Evolutionary conservation across 2,329 filamentous ascomycete genomes (phyloP).

Genomic region (Verticillium nonalfalfae): DNA sequence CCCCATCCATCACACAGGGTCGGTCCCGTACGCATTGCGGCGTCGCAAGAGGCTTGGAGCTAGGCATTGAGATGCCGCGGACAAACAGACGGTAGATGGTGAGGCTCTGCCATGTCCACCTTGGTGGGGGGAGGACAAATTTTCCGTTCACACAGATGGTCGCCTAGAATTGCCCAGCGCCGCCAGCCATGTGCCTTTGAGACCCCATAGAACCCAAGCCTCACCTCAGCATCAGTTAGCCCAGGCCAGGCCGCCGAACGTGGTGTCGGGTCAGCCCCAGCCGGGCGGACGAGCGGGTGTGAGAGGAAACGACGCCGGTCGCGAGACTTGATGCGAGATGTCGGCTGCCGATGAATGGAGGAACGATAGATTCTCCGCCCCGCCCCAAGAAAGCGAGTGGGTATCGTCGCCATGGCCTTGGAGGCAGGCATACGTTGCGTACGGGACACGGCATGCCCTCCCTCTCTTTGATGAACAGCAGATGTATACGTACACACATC

Average conservation of each 20-base stretch:
- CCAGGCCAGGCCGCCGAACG: not conserved
- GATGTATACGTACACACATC: no score
- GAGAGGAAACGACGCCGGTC: not conserved
- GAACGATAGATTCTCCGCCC: slow-evolving; percentile 3
- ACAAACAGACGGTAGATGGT: not conserved
- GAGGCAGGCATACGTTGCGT: not conserved
- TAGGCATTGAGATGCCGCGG: not conserved
- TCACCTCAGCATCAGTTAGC: no score
- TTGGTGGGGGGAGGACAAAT: not conserved
- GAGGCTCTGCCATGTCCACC: not conserved
- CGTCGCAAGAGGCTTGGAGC: not conserved
- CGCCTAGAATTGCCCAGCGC: no score
- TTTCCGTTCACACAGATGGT: not conserved
- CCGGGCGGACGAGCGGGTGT: not conserved
- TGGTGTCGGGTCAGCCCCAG: not conserved
- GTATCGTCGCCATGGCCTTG: not conserved
- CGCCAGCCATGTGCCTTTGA: not conserved
- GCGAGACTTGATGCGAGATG: not conserved
- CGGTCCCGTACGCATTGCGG: not conserved
- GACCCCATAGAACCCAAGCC: no score
- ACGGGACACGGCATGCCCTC: not conserved
- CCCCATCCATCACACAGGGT: not conserved
- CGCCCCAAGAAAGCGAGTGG: not conserved
- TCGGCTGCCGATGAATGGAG: not conserved
- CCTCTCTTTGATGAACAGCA: not conserved